Percentiles rank a stretch among this genome's conserved stretches.
Conservation (phyloP, 176 grass and related monocot genomes). For the Triticum monococcum region DNA sequence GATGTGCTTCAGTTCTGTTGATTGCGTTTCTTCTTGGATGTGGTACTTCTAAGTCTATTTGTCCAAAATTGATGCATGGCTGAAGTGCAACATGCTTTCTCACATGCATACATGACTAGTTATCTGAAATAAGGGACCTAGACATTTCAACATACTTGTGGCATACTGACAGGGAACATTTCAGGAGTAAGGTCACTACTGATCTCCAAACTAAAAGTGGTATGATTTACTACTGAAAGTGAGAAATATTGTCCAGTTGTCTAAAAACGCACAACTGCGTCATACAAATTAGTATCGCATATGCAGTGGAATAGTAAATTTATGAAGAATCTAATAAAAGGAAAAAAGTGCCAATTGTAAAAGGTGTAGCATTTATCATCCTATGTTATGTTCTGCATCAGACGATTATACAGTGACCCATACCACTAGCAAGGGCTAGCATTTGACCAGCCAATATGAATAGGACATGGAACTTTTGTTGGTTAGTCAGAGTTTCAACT, state of each 20-base stretch:
- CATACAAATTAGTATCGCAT: not conserved
- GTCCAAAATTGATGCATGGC: not conserved
- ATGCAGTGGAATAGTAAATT: not conserved
- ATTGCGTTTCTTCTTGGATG: not conserved
- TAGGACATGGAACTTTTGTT: not conserved
- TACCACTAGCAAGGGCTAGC: not conserved
- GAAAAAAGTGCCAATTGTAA: not conserved
- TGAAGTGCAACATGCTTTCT: not conserved
- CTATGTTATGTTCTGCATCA: not conserved
- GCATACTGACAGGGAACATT: not conserved
- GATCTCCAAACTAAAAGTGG: constrained; percentile 4
- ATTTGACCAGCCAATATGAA: not conserved
- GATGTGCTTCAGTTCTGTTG: not conserved
- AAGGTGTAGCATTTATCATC: not conserved
- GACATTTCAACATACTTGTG: not conserved
- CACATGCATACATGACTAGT: constrained; percentile 15
- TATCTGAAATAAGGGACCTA: not conserved
- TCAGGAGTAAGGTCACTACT: not conserved
- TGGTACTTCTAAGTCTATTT: not conserved
- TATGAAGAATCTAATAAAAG: not conserved
- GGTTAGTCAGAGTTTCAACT: not conserved
- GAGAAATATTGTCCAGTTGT: constrained; percentile 12
- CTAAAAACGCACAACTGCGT: not conserved
- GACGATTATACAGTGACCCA: not conserved
- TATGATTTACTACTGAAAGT: not conserved